Percentiles rank a stretch among this genome's conserved stretches.
phyloP scores from a whole-genome alignment of 2,329 filamentous ascomycete genomes.

The Aureobasidium sp. region DNA sequence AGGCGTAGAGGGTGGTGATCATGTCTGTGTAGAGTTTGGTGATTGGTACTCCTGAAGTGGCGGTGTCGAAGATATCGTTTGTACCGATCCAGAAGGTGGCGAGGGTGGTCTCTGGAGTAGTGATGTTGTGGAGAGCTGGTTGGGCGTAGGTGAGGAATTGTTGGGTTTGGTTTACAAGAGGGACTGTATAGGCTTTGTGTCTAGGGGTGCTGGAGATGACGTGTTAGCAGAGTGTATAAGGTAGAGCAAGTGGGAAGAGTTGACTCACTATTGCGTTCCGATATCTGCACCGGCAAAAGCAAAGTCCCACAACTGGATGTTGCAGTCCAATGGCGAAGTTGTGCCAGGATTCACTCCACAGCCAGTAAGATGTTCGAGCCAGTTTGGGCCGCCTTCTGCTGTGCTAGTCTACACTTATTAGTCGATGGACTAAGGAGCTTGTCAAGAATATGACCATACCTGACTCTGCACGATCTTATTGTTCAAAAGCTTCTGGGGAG shows the following conservation, averaged over 20 bases:
- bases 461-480: slow-evolving; percentile 45
- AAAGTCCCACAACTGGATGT: slow-evolving; percentile 45
- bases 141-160: slow-evolving; percentile 41
- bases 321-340: slow-evolving; percentile 35
- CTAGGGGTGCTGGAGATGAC: slow-evolving; percentile 26
- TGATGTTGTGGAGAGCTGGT: slow-evolving; percentile 30
- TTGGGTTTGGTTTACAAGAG: slow-evolving; percentile 42
- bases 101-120: slow-evolving; percentile 29
- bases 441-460: background rate
- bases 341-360: slow-evolving; percentile 39
- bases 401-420: slow-evolving; percentile 31
- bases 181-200: slow-evolving; percentile 44
- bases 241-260: background rate
- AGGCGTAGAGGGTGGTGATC: slow-evolving; percentile 32
- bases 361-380: slow-evolving; percentile 45
- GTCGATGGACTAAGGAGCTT: background rate
- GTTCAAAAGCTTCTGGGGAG: slow-evolving; percentile 34
- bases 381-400: slow-evolving; percentile 46
- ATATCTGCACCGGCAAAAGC: slow-evolving; percentile 48
- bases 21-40: slow-evolving; percentile 31
- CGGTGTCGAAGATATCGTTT: slow-evolving; percentile 40
- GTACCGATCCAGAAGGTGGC: slow-evolving; percentile 47
- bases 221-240: background rate
- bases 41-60: background rate
- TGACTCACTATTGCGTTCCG: slow-evolving; percentile 31